These are phyloP conservation scores for Thielaviopsis populi DNA, from an alignment of 2,329 filamentous ascomycete genomes.

Conservation along the genomic window DNA sequence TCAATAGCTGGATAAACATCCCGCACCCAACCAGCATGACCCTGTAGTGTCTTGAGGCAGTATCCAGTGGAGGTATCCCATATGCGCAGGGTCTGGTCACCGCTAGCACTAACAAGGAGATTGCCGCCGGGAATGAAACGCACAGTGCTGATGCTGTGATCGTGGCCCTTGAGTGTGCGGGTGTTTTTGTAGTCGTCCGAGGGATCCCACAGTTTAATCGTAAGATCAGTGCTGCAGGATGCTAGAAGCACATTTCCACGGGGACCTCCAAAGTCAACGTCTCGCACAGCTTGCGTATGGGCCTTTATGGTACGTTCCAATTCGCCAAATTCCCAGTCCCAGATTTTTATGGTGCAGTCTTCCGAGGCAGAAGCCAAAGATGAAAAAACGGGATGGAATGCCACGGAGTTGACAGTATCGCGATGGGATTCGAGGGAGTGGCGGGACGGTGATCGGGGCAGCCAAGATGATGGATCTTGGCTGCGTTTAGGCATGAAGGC, in stretches of 20 bases:
- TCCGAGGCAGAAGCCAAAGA: conserved; percentile 82
- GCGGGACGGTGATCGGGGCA: conserved; percentile 66
- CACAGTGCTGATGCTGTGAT: conserved; percentile 79
- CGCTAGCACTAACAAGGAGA: conserved; percentile 68
- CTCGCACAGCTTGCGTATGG: conserved; percentile 75
- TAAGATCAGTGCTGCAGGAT: conserved; percentile 76
- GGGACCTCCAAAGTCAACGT: conserved; percentile 81
- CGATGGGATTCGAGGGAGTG: conserved; percentile 76
- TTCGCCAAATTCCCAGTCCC: conserved; percentile 92
- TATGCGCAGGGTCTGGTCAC: conserved; percentile 71
- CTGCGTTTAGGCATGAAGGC: conserved; percentile 62
- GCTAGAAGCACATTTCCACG: conserved; percentile 53
- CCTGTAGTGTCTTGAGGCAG: conserved; percentile 76
- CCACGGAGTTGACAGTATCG: conserved; percentile 67
- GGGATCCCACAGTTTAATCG: conserved; percentile 91
- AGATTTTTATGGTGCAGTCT: conserved; percentile 89
- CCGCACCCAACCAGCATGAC: conserved; percentile 82
- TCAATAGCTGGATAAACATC: conserved; percentile 72
- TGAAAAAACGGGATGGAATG: conserved; percentile 85
- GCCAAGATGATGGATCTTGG: conserved; percentile 72
- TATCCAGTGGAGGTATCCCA: conserved; percentile 93
- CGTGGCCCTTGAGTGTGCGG: conserved; percentile 75
- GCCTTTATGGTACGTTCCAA: conserved; percentile 82
- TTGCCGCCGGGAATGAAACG: conserved; percentile 82
- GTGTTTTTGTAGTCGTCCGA: conserved; percentile 91